Percentiles rank a stretch among this genome's conserved stretches.
These are phyloP conservation scores for Tylopilus balloui DNA, from an alignment of 768 basidiomycete genomes.

Conservation along the genomic window DNA sequence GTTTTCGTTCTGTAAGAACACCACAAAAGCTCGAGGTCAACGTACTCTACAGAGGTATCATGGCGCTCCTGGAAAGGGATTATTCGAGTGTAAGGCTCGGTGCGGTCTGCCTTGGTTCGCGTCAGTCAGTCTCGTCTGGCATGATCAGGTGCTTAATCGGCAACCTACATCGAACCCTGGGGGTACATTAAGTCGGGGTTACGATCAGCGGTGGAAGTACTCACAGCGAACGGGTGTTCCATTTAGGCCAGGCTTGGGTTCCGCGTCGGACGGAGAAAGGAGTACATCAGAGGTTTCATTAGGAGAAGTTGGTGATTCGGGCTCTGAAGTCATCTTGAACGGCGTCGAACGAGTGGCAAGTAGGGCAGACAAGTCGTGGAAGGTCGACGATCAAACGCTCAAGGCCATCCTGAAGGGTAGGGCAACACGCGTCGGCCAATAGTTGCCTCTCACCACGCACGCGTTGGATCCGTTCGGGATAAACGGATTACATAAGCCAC, in stretches of 20 bases:
- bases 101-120: constrained; percentile 64
- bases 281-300: constrained; percentile 61
- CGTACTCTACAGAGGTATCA: constrained; percentile 81
- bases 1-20: constrained; percentile 4
- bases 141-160: constrained; percentile 1
- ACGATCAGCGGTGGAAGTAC: constrained; percentile 29
- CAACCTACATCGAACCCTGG: constrained; percentile 81
- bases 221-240: constrained; percentile 78
- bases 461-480: background rate
- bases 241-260: constrained; percentile 69
- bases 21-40: background rate
- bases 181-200: constrained; percentile 9
- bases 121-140: constrained; percentile 22
- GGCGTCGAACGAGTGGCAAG: background rate
- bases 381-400: background rate
- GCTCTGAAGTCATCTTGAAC: constrained; percentile 18
- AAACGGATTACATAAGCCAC: constrained; percentile 10
- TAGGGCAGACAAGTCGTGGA: background rate
- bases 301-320: constrained; percentile 36
- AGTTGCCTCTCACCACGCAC: constrained; percentile 4
- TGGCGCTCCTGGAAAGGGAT: constrained; percentile 78
- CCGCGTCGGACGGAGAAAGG: constrained; percentile 47
- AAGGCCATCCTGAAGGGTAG: background rate
- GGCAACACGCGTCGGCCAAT: background rate
- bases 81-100: constrained; percentile 79